phyloP scores from a whole-genome alignment of 2,329 filamentous ascomycete species.

The Sarocladiaceae sp. region DNA sequence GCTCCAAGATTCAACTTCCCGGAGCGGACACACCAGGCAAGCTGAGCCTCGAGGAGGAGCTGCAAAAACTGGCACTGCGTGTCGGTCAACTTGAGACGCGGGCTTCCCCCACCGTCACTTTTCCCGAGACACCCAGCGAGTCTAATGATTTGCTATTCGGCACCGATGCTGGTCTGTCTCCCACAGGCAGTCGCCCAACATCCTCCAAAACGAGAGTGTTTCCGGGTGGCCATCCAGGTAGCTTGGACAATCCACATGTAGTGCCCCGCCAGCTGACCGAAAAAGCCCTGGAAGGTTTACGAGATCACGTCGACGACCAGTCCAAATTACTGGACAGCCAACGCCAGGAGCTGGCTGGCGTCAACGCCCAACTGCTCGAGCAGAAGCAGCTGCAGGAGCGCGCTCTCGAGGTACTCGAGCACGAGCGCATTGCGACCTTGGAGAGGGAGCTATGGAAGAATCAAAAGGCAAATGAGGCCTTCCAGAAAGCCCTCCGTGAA shows the following conservation, averaged over 20 bases:
- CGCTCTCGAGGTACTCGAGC: constrained; percentile 75
- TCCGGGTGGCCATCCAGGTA: constrained; percentile 28
- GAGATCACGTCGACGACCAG: constrained; percentile 88
- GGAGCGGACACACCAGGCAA: constrained; percentile 73
- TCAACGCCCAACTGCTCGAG: constrained; percentile 78
- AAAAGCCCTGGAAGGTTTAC: constrained; percentile 77
- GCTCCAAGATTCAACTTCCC: constrained; percentile 61
- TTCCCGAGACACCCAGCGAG: constrained; percentile 81
- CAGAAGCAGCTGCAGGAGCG: constrained; percentile 81
- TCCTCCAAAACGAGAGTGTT: constrained; percentile 24
- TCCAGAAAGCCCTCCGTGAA: constrained; percentile 93
- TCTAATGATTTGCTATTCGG: constrained; percentile 58
- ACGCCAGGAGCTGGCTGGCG: constrained; percentile 75
- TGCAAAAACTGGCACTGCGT: constrained; percentile 69
- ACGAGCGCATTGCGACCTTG: constrained; percentile 79
- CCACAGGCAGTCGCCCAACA: constrained; percentile 33
- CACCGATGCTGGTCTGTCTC: constrained; percentile 44
- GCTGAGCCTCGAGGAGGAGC: constrained; percentile 71
- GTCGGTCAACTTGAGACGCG: constrained; percentile 79
- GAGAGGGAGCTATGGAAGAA: constrained; percentile 95
- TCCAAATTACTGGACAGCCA: constrained; percentile 86
- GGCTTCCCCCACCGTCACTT: constrained; percentile 54
- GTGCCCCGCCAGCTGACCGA: constrained; percentile 56
- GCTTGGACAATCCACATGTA: constrained; percentile 29
- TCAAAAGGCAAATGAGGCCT: constrained; percentile 95